phyloP scores from a whole-genome alignment of 164 flowering plant genomes.

The Chimonanthus salicifolius region DNA sequence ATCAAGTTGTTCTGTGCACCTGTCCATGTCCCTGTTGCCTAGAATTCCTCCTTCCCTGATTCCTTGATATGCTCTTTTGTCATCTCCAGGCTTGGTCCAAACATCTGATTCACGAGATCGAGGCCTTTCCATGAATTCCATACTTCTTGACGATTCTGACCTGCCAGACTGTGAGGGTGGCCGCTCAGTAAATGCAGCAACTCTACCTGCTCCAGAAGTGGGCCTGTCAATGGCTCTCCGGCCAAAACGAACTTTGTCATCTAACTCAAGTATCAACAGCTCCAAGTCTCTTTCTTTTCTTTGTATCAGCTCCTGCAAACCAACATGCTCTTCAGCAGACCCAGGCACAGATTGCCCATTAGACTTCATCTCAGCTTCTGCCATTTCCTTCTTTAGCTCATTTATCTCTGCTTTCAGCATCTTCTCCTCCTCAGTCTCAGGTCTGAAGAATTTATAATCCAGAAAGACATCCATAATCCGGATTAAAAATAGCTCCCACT shows the following conservation, averaged over 20 bases:
- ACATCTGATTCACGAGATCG: constrained; percentile 54
- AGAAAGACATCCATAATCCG: constrained; percentile 2
- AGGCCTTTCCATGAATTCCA: constrained; percentile 53
- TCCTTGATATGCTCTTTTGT: constrained; percentile 46
- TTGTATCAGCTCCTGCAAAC: constrained; percentile 15
- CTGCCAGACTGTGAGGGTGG: constrained; percentile 65
- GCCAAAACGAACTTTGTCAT: constrained; percentile 48
- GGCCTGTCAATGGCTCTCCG: constrained; percentile 29
- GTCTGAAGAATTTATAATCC: constrained; percentile 22
- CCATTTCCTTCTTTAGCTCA: constrained; percentile 18
- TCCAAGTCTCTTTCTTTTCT: constrained; percentile 29
- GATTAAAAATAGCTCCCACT: background rate
- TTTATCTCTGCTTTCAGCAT: constrained; percentile 31
- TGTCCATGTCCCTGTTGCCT: constrained; percentile 28
- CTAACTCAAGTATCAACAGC: constrained; percentile 39
- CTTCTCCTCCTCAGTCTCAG: constrained; percentile 32
- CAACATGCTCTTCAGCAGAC: constrained; percentile 13
- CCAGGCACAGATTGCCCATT: constrained; percentile 19
- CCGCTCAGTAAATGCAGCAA: constrained; percentile 14
- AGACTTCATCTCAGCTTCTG: constrained; percentile 11
- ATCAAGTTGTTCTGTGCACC: constrained; percentile 22
- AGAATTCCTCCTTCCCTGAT: constrained; percentile 50
- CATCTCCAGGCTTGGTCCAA: constrained; percentile 54
- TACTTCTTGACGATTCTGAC: constrained; percentile 47
- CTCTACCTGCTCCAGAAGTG: constrained; percentile 28